Evolutionary conservation across 2,329 filamentous ascomycete genomes (phyloP), one percentile per base, ranked within the genome.

Genomic region (Drechslerella dactyloides): DNA sequence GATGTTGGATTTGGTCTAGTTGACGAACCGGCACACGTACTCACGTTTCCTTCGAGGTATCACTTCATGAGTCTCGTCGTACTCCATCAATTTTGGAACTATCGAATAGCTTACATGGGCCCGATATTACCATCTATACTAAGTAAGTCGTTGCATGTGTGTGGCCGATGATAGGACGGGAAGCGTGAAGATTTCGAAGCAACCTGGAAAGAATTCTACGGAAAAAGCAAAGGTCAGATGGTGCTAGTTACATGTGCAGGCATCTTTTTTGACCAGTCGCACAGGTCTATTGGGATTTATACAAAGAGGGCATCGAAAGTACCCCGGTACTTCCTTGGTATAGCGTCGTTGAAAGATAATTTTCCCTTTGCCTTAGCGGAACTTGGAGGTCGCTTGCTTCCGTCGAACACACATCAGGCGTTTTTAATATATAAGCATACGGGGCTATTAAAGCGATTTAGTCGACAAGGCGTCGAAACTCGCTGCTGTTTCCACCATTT

Each of bases 381-480:
- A 24, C 61, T 58, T 70, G 42, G 37, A 55, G 64, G 50, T 63
- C 46, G 19, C 46, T 27, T 51, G 35, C 58, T 59, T n/a, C 42
- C 52, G 53, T 59, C 50, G 46, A 52, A 51, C 59, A 57, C 53
- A 62, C 57, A 37, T 30, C 56, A 11, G 53, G 58, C 33, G 48
- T 57, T 50, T 69, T 69, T 54, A 62, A 46, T 42, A 55, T 30
- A 48, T 23, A 59, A 42, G 11, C 37, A 42, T 42, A 4, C 13
- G n/a, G n/a, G 37, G n/a, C 15, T 64, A 70, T 57, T 54, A 63
- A 63, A 42, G 4, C 37, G 59, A 55, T 70, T 59, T 70, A 70
- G 59, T 70, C 66, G 66, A 70, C 55, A 70, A 54, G 54, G 58
- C 50, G 53, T 70, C 54, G 56, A 70, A 70, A 58, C 40, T 37